Percentiles rank a stretch among this genome's conserved stretches.
Conservation (phyloP, 1,139 yeast species). For the Candida tetrigidarum region DNA sequence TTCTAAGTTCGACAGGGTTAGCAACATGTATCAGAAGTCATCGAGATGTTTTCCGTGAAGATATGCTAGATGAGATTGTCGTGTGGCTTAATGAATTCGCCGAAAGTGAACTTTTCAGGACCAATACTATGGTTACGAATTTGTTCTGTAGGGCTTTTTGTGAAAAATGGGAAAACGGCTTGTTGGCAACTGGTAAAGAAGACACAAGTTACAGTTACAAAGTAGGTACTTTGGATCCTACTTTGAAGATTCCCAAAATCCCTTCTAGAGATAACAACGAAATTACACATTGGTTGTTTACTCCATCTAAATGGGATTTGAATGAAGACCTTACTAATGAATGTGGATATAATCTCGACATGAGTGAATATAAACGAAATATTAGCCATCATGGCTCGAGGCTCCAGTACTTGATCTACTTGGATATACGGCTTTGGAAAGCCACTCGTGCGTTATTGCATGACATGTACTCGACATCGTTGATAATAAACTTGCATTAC, state of each 20-base stretch:
- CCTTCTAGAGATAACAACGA: conserved; percentile 17
- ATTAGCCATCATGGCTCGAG: conserved; percentile 62
- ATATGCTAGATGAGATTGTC: conserved; percentile 75
- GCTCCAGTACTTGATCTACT: conserved; percentile 72
- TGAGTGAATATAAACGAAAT: conserved; percentile 29
- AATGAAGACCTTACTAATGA: conserved; percentile 43
- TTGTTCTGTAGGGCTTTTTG: conserved; percentile 58
- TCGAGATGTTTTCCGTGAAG: conserved; percentile 78
- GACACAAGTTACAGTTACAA: conserved; percentile 24
- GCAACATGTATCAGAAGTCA: conserved; percentile 68
- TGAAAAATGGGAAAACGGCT: conserved; percentile 59
- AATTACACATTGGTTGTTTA: conserved; percentile 41
- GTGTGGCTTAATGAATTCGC: conserved; percentile 67
- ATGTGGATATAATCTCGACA: conserved; percentile 47
- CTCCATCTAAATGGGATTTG: conserved; percentile 45
- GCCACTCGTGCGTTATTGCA: conserved; percentile 62
- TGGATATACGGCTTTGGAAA: conserved; percentile 78
- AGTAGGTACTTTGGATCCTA: conserved; percentile 37
- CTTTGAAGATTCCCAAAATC: conserved; percentile 38
- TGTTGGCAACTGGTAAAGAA: conserved; percentile 20
- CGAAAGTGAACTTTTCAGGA: conserved; percentile 56
- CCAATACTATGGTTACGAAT: conserved; percentile 51
- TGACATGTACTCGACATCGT: conserved; percentile 68
- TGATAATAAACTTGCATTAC: conserved; percentile 66
- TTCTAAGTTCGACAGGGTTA: conserved; percentile 63